Evolutionary conservation across 2,329 filamentous ascomycete genomes (phyloP), one percentile per base, ranked within the genome.

Genomic region (Hypoxylon sp.): DNA sequence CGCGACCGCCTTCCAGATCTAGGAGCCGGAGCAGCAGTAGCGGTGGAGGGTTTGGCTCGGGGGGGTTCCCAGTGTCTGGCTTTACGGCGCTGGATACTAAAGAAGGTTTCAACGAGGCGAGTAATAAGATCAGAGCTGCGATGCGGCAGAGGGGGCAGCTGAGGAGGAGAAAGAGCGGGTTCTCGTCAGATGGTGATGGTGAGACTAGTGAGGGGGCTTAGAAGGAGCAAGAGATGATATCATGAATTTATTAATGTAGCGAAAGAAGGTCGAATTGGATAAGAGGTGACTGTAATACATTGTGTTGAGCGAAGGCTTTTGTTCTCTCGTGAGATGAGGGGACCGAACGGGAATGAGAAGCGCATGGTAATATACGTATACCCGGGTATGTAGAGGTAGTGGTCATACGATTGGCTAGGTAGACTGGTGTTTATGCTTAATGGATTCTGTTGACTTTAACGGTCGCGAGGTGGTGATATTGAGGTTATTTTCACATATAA

Each of bases 1-100:
- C 93, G 14, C 87, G 93, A 30, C 94, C 94, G 3, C 87, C 91
- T n/a, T 97, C 92, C 56, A 90, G 93, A n/a, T 90, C 87, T n/a
- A 67, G 73, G 11, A 71, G 70, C n/a, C 69, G 74, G 19, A 69
- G 70, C 32, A 68, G 67, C 56, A 87, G 90, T 62, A 90, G 87
- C 67, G 88, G 89, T 43, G 88, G 88, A 25, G 85, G 87, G 0
- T 84, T 89, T 61, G 87, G 89, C 2, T 86, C 85, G 17, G 82
- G 82, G 2, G 87, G 86, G 0, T 91, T 93, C 75, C 87, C 88
- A 0, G 80, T 95, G 67, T 89, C 89, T 74, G 87, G 85, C 1
- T 92, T 97, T 73, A 97, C 87, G 23, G 82, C 83, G 5, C 79
- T 91, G 59, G 86, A 93, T 74, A 87, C 87, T 1, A 87, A 89